Evolutionary conservation across 2,329 filamentous ascomycete species (phyloP).

Genomic region (Ceratocystis huliohia): DNA sequence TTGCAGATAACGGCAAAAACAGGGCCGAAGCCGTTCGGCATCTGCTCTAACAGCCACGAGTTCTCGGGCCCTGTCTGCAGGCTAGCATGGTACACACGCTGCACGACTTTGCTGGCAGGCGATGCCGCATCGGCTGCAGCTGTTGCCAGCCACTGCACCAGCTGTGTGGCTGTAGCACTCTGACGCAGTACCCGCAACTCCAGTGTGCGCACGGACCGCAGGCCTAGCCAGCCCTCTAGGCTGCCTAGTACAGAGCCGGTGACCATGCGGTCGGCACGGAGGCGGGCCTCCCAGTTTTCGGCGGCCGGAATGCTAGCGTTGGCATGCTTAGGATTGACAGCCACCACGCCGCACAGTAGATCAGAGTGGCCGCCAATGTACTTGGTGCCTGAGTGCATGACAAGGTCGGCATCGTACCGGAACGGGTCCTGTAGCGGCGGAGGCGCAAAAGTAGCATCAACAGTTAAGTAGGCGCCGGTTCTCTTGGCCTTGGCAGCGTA

Average conservation of each 20-base stretch:
- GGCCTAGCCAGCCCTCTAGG: conserved; percentile 82
- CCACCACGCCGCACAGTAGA: conserved; percentile 75
- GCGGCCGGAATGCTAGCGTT: conserved; percentile 29
- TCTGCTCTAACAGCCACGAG: conserved; percentile 67
- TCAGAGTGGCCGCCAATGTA: conserved; percentile 95
- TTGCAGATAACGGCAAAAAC: conserved; percentile 68
- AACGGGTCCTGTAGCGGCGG: conserved; percentile 85
- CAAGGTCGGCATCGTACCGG: conserved; percentile 62
- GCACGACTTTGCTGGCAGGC: conserved; percentile 42
- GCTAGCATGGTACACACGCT: conserved; percentile 60
- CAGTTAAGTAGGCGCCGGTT: conserved; percentile 61
- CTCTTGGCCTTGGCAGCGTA: conserved; percentile 62
- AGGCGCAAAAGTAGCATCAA: conserved; percentile 88
- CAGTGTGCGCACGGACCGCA: conserved; percentile 73
- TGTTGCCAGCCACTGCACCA: conserved; percentile 60
- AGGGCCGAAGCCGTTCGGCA: conserved; percentile 81
- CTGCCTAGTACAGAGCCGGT: conserved; percentile 78
- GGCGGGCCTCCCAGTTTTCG: conserved; percentile 40
- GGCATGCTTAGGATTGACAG: conserved; percentile 41
- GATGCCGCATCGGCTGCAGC: conserved; percentile 31
- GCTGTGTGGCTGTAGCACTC: conserved; percentile 51
- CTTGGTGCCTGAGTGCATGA: conserved; percentile 92
- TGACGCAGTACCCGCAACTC: conserved; percentile 71
- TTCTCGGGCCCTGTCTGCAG: conserved; percentile 49
- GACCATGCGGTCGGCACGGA: conserved; percentile 58